Percentiles rank a stretch among this genome's conserved stretches.
These are phyloP conservation scores for Knufia fluminis DNA, from an alignment of 2,329 filamentous ascomycete species.

Conservation along the genomic window DNA sequence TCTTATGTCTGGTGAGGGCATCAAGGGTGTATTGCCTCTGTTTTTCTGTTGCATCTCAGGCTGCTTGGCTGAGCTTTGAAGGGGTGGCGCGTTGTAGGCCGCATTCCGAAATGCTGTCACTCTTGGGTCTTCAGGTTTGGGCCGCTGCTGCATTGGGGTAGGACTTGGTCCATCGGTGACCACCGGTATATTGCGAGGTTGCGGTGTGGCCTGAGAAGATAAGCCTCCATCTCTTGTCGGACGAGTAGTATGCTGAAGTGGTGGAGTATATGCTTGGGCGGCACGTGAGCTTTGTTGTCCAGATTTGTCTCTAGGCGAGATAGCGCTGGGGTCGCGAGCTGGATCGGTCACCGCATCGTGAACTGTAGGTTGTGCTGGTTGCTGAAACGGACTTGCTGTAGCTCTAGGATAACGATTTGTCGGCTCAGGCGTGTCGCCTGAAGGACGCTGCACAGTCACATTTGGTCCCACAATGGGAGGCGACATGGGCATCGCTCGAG, in stretches of 20 bases:
- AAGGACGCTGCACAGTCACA: constrained; percentile 15
- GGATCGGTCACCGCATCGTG: neutral
- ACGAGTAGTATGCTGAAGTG: neutral
- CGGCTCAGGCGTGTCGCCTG: neutral
- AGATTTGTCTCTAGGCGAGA: neutral
- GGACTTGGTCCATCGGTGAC: constrained; percentile 4
- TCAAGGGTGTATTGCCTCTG: neutral
- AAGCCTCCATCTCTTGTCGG: neutral
- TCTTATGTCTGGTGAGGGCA: constrained; percentile 4
- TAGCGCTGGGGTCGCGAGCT: neutral
- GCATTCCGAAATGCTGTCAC: constrained; percentile 1
- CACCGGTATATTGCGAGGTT: neutral
- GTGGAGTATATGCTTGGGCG: constrained; percentile 1
- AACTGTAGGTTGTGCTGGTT: neutral
- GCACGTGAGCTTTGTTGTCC: neutral
- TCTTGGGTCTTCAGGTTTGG: neutral
- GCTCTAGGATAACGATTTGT: neutral
- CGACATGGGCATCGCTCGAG: constrained; percentile 13
- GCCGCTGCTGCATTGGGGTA: neutral
- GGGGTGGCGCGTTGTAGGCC: neutral
- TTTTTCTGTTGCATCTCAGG: constrained; percentile 3
- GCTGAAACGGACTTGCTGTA: neutral
- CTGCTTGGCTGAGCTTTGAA: neutral
- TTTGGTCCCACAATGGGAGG: constrained; percentile 1
- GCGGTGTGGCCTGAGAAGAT: neutral